phyloP scores from a whole-genome alignment of 306 rosid genomes.

The Inga leiocalycina region DNA sequence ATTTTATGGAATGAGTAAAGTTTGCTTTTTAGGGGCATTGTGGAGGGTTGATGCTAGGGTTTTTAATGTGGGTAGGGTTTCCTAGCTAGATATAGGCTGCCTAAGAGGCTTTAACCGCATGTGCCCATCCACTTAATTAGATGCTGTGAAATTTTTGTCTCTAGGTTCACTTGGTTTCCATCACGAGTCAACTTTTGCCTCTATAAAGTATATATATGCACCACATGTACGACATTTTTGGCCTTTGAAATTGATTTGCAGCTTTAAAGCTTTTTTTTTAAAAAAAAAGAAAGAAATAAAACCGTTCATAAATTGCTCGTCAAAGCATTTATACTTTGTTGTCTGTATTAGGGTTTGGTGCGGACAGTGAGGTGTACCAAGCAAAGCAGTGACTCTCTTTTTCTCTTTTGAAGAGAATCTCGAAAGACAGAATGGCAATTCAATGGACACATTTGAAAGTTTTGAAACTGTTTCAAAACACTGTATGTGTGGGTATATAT shows the following conservation, averaged over 20 bases:
- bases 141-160: not conserved
- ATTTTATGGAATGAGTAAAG: not conserved
- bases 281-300: not conserved
- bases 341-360: not conserved
- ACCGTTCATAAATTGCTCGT: not conserved
- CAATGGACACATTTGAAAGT: not conserved
- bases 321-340: not conserved
- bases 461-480: not conserved
- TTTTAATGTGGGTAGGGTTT: not conserved
- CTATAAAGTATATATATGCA: not conserved
- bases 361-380: not conserved
- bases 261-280: not conserved
- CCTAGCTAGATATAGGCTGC: not conserved
- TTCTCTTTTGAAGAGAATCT: slow-evolving; percentile 9
- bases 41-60: not conserved
- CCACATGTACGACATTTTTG: not conserved
- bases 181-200: not conserved
- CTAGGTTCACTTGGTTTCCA: not conserved
- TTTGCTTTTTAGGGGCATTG: slow-evolving; percentile 7
- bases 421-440: not conserved
- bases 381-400: not conserved
- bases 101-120: not conserved
- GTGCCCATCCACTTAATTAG: not conserved
- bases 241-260: not conserved
- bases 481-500: not conserved